phyloP scores from a whole-genome alignment of 805 yeast genomes.

The Suhomyces xylopsoci region DNA sequence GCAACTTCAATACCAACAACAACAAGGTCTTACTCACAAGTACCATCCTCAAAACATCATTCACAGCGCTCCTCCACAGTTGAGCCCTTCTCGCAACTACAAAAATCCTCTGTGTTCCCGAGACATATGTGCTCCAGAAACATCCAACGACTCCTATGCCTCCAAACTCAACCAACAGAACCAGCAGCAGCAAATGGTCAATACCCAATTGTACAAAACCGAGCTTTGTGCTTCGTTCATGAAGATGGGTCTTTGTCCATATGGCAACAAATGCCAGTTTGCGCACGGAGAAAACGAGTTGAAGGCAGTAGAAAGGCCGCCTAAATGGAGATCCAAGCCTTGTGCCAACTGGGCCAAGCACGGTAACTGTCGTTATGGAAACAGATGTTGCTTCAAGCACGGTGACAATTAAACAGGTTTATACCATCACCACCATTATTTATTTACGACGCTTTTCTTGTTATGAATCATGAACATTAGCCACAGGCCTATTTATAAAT shows the following conservation, averaged over 20 bases:
- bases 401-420: conserved; percentile 30
- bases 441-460: neutral
- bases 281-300: conserved; percentile 86
- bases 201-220: conserved; percentile 80
- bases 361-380: conserved; percentile 85
- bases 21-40: conserved; percentile 7
- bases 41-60: neutral
- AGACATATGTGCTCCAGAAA: neutral
- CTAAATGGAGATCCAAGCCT: conserved; percentile 87
- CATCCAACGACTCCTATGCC: neutral
- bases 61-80: conserved; percentile 3
- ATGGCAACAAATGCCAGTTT: conserved; percentile 89
- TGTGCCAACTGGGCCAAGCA: conserved; percentile 83
- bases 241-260: conserved; percentile 70
- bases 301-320: conserved; percentile 66
- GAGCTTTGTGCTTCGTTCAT: conserved; percentile 81
- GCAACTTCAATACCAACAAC: conserved; percentile 9
- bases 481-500: neutral
- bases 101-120: neutral
- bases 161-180: conserved; percentile 8
- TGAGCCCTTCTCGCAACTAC: conserved; percentile 12
- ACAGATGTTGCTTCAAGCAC: conserved; percentile 89
- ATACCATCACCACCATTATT: neutral
- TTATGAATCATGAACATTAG: conserved; percentile 4
- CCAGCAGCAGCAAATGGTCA: conserved; percentile 23